Evolutionary conservation across 2,329 filamentous ascomycete genomes (phyloP).

Genomic region (Penicillium sp.): DNA sequence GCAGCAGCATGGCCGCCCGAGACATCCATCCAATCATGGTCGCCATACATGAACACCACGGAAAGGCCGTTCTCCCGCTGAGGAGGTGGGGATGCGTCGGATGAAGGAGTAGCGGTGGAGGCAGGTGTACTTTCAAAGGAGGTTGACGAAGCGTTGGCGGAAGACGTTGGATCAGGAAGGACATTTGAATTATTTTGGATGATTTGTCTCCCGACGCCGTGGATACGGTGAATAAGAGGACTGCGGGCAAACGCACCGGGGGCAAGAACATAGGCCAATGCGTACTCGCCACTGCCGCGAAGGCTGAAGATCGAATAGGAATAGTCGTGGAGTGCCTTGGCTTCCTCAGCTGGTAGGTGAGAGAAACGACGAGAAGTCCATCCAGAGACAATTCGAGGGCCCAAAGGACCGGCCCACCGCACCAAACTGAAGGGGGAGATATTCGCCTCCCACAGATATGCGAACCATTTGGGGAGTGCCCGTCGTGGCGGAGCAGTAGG

Average conservation of each 20-base stretch:
- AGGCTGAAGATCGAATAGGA: slow-evolving; percentile 92
- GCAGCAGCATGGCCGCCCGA: slow-evolving; percentile 75
- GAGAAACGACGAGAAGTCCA: slow-evolving; percentile 94
- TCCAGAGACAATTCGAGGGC: slow-evolving; percentile 85
- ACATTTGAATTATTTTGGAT: slow-evolving; percentile 31
- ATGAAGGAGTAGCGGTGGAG: slow-evolving; percentile 17
- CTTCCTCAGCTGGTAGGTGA: slow-evolving; percentile 75
- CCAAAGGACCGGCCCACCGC: slow-evolving; percentile 80
- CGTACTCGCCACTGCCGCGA: slow-evolving; percentile 89
- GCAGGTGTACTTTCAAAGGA: slow-evolving; percentile 33
- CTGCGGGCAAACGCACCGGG: slow-evolving; percentile 88
- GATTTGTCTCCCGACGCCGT: slow-evolving; percentile 75
- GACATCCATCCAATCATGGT: slow-evolving; percentile 98
- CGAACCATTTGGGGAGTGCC: slow-evolving; percentile 77
- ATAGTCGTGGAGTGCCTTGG: slow-evolving; percentile 84
- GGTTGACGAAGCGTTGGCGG: slow-evolving; percentile 15
- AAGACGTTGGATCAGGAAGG: slow-evolving; percentile 11
- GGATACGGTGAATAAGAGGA: slow-evolving; percentile 81
- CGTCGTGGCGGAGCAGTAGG: slow-evolving; percentile 51
- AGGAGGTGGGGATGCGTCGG: slow-evolving; percentile 18
- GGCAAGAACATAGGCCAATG: slow-evolving; percentile 83
- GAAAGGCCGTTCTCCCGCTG: slow-evolving; percentile 66
- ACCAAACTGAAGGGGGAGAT: slow-evolving; percentile 91
- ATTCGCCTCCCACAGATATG: slow-evolving; percentile 95
- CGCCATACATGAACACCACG: slow-evolving; percentile 91